A percentile compares a stretch with the other conserved stretches of the same genome.
Conservation (phyloP, 768 basidiomycete genomes). For the Baorangia bicolor region DNA sequence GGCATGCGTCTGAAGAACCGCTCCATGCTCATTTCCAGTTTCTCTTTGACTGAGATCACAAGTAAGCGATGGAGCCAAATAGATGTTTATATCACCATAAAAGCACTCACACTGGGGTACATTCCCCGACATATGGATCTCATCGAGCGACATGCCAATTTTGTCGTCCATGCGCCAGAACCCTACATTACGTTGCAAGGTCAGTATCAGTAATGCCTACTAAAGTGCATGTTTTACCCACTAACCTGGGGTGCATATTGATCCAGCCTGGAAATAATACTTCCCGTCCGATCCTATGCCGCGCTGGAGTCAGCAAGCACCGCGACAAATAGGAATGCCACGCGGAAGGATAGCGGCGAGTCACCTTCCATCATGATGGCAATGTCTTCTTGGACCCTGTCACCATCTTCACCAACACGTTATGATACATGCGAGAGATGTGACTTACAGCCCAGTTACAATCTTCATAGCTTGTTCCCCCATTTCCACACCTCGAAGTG, state of each 20-base stretch:
- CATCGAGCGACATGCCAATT: slow-evolving; percentile 67
- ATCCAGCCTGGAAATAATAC: slow-evolving; percentile 76
- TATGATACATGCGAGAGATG: neutral
- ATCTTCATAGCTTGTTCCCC: slow-evolving; percentile 58
- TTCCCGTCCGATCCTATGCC: slow-evolving; percentile 58
- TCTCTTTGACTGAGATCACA: slow-evolving; percentile 49
- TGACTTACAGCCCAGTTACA: slow-evolving; percentile 57
- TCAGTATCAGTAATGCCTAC: neutral
- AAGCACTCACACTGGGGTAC: slow-evolving; percentile 65
- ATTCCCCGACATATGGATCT: slow-evolving; percentile 67
- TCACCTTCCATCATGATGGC: slow-evolving; percentile 62
- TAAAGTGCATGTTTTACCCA: neutral
- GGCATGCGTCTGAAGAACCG: slow-evolving; percentile 68
- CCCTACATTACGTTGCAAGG: slow-evolving; percentile 39
- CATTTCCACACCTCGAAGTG: slow-evolving; percentile 22
- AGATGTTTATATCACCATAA: neutral
- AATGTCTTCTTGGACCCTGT: slow-evolving; percentile 56
- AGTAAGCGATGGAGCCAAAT: slow-evolving; percentile 4
- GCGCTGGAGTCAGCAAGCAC: slow-evolving; percentile 18
- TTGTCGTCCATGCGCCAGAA: slow-evolving; percentile 79
- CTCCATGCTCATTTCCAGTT: slow-evolving; percentile 61
- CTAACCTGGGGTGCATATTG: slow-evolving; percentile 62
- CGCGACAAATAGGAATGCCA: slow-evolving; percentile 12
- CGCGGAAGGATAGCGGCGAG: slow-evolving; percentile 4
- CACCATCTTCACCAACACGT: slow-evolving; percentile 5